Percentiles rank a stretch among this genome's conserved stretches.
Evolutionary conservation across 306 rosid genomes (phyloP).

Genomic region (Vigna nakashimae): DNA sequence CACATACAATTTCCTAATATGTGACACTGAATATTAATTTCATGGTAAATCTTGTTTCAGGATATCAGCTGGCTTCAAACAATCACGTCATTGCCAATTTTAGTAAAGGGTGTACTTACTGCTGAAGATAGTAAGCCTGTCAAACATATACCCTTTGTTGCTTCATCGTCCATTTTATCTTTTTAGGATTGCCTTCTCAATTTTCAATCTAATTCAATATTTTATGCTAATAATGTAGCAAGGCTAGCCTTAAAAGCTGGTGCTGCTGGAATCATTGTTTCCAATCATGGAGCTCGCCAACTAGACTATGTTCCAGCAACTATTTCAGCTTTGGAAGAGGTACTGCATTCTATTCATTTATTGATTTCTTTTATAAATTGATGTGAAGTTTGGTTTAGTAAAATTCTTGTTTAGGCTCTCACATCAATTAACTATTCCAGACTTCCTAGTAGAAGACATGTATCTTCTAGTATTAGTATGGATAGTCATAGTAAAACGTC

Average conservation of each 20-base stretch:
- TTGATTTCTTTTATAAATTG: neutral
- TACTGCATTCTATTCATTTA: constrained; percentile 33
- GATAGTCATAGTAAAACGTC: no score
- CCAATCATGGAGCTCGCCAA: constrained; percentile 99
- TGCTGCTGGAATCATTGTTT: constrained; percentile 88
- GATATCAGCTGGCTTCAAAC: constrained; percentile 97
- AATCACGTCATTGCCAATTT: constrained; percentile 86
- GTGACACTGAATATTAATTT: constrained; percentile 37
- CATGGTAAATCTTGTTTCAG: constrained; percentile 52
- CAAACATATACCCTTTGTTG: neutral
- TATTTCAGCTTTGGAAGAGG: constrained; percentile 91
- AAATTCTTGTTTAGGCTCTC: no score
- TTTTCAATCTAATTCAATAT: neutral
- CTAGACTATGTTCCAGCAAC: constrained; percentile 97
- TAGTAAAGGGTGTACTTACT: constrained; percentile 88
- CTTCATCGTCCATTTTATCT: constrained; percentile 20
- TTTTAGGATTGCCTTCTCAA: constrained; percentile 9
- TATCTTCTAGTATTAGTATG: no score
- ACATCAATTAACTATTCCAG: no score
- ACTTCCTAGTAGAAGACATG: no score
- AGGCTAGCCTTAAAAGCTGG: constrained; percentile 77
- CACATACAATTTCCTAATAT: constrained; percentile 2
- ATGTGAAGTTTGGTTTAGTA: no score
- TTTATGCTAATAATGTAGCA: constrained; percentile 55
- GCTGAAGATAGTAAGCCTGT: constrained; percentile 80